Evolutionary conservation across 305 asterid species (phyloP), one percentile per base, ranked within the genome.

Genomic region (Andrographis paniculata): DNA sequence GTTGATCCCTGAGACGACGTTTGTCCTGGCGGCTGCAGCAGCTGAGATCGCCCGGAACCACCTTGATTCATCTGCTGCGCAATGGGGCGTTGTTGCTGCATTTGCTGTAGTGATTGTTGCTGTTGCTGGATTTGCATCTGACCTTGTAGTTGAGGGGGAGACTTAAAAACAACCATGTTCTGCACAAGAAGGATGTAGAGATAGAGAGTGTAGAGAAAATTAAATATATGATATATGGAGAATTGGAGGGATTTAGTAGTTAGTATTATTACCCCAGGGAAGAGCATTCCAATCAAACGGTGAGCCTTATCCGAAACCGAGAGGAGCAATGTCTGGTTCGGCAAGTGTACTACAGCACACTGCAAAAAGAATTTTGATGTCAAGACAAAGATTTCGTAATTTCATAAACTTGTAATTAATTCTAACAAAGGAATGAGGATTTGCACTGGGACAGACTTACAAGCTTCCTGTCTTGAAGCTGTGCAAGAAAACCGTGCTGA

Each of bases 211-310:
- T 14, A 1, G 10, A 22, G 0, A 13, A 15, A n/a, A n/a, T n/a
- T 14, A 2, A 17, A 40, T 37, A 39, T 13, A 24, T 38, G 27
- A 50, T 22, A 23, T 20, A 1, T 14, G 2, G 10, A 22, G 0
- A 13, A 15, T 53, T 73, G n/a, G n/a, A n/a, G n/a, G n/a, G n/a
- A n/a, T n/a, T n/a, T n/a, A n/a, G n/a, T n/a, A n/a, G n/a, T n/a
- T n/a, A n/a, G n/a, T n/a, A n/a, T n/a, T n/a, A n/a, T 64, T 75
- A 91, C 99, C 81, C 99, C 99, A 9, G 99, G 99, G 61, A 91
- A 91, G 67, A 91, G 94, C 99, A 91, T 86, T 63, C 99, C 99
- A 42, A 91, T 91, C 72, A 91, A 62, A 59, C 99, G 93, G 57
- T 71, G 78, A 5, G 96, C 95, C 70, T 83, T 91, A 61, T 91